These are phyloP conservation scores for Medicago truncatula DNA, from an alignment of 306 rosid genomes.

Conservation along the genomic window DNA sequence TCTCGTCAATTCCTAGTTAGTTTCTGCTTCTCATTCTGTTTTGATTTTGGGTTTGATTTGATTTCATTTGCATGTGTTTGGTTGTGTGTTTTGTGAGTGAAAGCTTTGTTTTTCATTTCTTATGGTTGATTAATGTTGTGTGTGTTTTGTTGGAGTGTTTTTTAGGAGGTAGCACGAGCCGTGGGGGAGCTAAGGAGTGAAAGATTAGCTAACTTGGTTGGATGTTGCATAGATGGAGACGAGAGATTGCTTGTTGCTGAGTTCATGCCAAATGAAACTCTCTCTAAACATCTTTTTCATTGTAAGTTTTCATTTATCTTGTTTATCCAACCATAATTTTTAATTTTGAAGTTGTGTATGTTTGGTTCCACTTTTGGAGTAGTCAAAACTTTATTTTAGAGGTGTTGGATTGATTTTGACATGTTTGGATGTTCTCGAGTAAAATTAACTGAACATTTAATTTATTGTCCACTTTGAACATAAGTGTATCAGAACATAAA, in stretches of 20 bases:
- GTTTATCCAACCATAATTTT: conserved; percentile 7
- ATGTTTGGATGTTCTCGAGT: neutral
- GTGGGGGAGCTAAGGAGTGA: conserved; percentile 86
- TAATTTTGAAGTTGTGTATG: neutral
- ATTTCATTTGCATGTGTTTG: conserved; percentile 27
- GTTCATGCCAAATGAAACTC: conserved; percentile 98
- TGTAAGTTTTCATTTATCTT: conserved; percentile 53
- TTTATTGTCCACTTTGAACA: neutral
- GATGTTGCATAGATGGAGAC: conserved; percentile 92
- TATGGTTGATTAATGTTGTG: neutral
- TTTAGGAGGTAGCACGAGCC: conserved; percentile 86
- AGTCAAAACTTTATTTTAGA: neutral
- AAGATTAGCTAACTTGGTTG: conserved; percentile 84
- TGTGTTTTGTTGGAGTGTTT: conserved; percentile 27
- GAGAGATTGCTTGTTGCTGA: conserved; percentile 94
- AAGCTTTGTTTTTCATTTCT: neutral
- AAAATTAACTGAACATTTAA: neutral
- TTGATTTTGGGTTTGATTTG: conserved; percentile 31
- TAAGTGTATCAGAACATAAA: neutral
- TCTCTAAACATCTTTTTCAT: conserved; percentile 93
- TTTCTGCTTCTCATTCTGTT: conserved; percentile 41
- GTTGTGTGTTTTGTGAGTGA: conserved; percentile 30
- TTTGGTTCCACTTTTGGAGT: neutral
- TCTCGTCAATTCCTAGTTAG: conserved; percentile 91
- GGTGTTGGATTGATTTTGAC: neutral